phyloP scores from a whole-genome alignment of 257 asterid genomes.

The Orobanche coerulescens region DNA sequence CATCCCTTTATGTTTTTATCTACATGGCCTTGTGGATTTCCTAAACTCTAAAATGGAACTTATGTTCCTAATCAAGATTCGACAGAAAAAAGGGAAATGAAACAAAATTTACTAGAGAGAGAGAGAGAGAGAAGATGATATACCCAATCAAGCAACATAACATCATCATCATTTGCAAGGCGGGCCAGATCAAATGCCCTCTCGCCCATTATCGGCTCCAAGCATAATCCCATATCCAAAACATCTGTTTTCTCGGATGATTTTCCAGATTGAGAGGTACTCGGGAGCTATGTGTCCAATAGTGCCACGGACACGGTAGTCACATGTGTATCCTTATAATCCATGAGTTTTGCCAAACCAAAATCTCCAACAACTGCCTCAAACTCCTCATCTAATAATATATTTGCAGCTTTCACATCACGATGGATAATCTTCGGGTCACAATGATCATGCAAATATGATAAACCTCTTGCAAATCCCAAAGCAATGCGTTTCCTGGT shows the following conservation, averaged over 20 bases:
- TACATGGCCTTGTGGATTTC: too few relatives aligned
- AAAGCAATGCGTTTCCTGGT: constrained; percentile 45
- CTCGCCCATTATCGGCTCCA: constrained; percentile 53
- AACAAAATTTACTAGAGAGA: not conserved
- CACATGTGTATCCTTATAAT: constrained; percentile 51
- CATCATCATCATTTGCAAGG: constrained; percentile 53
- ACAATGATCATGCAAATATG: constrained; percentile 48
- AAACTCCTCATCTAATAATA: constrained; percentile 45
- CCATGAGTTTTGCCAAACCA: constrained; percentile 53
- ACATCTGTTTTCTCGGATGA: constrained; percentile 50
- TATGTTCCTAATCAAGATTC: too few relatives aligned
- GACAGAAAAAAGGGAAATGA: not conserved
- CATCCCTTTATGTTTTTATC: too few relatives aligned
- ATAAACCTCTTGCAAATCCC: constrained; percentile 52
- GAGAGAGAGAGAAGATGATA: not conserved
- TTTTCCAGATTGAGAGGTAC: constrained; percentile 47
- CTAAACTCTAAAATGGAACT: too few relatives aligned
- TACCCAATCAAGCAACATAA: constrained; percentile 57
- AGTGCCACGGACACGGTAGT: constrained; percentile 46
- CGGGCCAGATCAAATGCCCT: constrained; percentile 57
- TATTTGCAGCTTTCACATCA: constrained; percentile 55
- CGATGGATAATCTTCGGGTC: constrained; percentile 50
- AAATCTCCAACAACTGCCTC: constrained; percentile 58
- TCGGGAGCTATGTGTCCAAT: constrained; percentile 51
- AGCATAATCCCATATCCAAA: constrained; percentile 53